Base-by-base conservation (phyloP, 495 filamentous ascomycete species). In the Lasiosphaeria hispida region DNA sequence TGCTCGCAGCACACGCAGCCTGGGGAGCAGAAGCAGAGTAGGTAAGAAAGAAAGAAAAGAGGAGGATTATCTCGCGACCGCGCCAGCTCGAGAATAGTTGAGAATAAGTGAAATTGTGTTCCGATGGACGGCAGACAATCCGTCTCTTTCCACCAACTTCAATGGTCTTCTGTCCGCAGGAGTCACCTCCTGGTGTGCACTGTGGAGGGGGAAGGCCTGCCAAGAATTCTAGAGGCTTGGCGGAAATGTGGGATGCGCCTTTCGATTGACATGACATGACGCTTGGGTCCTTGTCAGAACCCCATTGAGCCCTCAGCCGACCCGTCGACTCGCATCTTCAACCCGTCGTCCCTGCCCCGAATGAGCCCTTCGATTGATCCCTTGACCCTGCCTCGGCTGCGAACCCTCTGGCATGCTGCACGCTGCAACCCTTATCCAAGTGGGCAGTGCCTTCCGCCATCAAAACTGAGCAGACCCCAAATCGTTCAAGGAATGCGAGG, bases 251-350 rank as follows among this genome's bases (percentile, higher is more conserved):
- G 62, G 36, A 38, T 38, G 64, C 68, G 68, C 68, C 68, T 69
- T 71, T 69, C 66, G 41, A 60, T 71, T 71, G 68, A 71, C 68
- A 71, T 71, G 66, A 49, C 35, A 45, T 30, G 47, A 44, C 13
- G 44, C 42, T 34, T 11, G 39, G 45, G 33, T 13, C 55, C 47
- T 17, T 47, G 45, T 39, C 53, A 48, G 38, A 39, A 39, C 23
- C 35, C 5, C 23, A 19, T 23, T 53, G 57, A 48, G 47, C 43
- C 43, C 23, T 6, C 23, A 14, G 23, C 43, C 43, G 43, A 14
- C 43, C 43, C 13, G 13, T 42, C 15, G 15, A 42, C 13, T 7
- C 11, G 39, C 39, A 42, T 13, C 39, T 42, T 4, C 4, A 10
- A 14, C 43, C 43, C 23, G 23, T 5, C 23, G 23, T 30, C 23